phyloP scores from a whole-genome alignment of 768 basidiomycete species.

The Panaeolus cyanescens region DNA sequence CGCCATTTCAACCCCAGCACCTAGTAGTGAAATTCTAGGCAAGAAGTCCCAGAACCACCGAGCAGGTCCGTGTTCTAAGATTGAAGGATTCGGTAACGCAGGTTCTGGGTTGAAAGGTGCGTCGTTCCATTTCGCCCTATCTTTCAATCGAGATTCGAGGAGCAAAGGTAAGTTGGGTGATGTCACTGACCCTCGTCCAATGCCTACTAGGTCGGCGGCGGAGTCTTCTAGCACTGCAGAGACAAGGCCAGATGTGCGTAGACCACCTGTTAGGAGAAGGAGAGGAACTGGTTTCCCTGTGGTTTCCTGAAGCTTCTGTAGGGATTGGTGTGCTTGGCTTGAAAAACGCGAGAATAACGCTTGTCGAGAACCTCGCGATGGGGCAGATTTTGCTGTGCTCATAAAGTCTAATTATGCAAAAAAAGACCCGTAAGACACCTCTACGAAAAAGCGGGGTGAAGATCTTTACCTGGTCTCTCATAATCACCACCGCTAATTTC shows the following conservation, averaged over 20 bases:
- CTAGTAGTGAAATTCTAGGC: slow-evolving; percentile 58
- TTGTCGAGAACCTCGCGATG: slow-evolving; percentile 50
- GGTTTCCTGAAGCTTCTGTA: slow-evolving; percentile 7
- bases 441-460: neutral
- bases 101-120: slow-evolving; percentile 43
- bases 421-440: neutral
- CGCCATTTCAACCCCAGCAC: slow-evolving; percentile 61
- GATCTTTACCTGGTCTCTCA: slow-evolving; percentile 62
- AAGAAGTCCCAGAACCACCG: slow-evolving; percentile 32
- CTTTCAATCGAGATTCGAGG: slow-evolving; percentile 27
- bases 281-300: slow-evolving; percentile 44
- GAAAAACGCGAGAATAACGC: slow-evolving; percentile 77
- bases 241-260: slow-evolving; percentile 61
- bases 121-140: slow-evolving; percentile 20
- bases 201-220: slow-evolving; percentile 76
- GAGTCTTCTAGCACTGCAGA: slow-evolving; percentile 48
- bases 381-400: slow-evolving; percentile 13
- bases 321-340: slow-evolving; percentile 46
- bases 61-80: slow-evolving; percentile 20
- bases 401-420: slow-evolving; percentile 46
- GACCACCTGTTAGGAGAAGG: slow-evolving; percentile 81
- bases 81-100: slow-evolving; percentile 18
- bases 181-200: slow-evolving; percentile 68
- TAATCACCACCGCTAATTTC: slow-evolving; percentile 91
- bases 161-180: slow-evolving; percentile 59